Percentiles rank a stretch among this genome's conserved stretches.
phyloP scores from a whole-genome alignment of 108 stramenopile species.

The Licmophora abbreviata region DNA sequence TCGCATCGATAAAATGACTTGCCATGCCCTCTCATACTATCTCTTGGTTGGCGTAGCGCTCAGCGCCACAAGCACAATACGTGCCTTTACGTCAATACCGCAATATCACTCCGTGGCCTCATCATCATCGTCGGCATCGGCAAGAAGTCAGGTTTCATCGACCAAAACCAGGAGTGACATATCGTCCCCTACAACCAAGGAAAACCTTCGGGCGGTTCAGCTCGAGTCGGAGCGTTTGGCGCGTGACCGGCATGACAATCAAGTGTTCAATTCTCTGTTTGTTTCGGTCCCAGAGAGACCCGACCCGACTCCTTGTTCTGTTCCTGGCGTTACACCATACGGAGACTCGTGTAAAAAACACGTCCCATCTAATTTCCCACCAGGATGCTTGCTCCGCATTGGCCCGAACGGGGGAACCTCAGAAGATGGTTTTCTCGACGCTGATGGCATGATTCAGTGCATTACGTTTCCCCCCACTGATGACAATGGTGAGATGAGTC shows the following conservation, averaged over 20 bases:
- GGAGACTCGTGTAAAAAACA: background rate
- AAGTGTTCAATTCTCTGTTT: constrained; percentile 20
- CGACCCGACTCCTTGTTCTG: constrained; percentile 6
- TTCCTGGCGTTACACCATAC: background rate
- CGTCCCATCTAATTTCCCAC: constrained; percentile 19
- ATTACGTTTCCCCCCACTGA: constrained; percentile 16
- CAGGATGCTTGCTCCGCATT: constrained; percentile 18
- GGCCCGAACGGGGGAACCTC: constrained; percentile 26
- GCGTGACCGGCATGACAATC: constrained; percentile 7
- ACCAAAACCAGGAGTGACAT: too few species aligned
- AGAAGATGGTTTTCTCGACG: constrained; percentile 29
- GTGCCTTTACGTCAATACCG: too few species aligned
- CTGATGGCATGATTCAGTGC: constrained; percentile 40
- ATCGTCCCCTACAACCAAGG: background rate
- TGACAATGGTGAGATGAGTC: background rate
- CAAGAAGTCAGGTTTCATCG: too few species aligned
- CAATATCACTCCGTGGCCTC: too few species aligned
- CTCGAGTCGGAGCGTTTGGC: constrained; percentile 4
- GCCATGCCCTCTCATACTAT: too few species aligned
- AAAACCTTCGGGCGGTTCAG: background rate
- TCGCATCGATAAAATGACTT: too few species aligned
- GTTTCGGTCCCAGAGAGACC: constrained; percentile 8
- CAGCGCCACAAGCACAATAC: too few species aligned
- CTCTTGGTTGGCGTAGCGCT: too few species aligned
- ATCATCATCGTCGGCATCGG: too few species aligned